These are phyloP conservation scores for Citrus cavaleriei DNA, from an alignment of 345 rosid genomes.

Conservation along the genomic window DNA sequence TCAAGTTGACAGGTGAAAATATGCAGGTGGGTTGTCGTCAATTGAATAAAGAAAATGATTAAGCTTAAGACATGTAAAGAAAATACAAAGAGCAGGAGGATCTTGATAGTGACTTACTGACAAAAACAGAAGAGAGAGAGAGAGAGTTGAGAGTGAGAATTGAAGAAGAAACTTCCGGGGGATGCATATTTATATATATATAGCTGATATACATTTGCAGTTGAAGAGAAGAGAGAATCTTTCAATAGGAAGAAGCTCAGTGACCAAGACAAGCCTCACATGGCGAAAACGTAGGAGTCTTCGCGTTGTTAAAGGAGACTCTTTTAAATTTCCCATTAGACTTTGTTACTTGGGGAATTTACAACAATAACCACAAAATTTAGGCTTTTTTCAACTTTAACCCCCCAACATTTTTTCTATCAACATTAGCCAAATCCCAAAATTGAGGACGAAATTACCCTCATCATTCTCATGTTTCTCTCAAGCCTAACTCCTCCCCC, in stretches of 20 bases:
- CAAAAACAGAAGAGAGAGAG: conserved; percentile 9
- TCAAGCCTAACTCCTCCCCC: too few relatives aligned
- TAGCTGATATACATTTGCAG: neutral
- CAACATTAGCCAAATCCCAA: too few relatives aligned
- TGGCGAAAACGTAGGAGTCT: conserved; percentile 41
- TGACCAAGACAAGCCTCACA: conserved; percentile 54
- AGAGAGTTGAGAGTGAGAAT: too few relatives aligned
- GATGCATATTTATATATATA: neutral
- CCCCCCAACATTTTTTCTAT: too few relatives aligned
- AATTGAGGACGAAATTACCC: too few relatives aligned
- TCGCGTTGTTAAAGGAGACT: conserved; percentile 27
- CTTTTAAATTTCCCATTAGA: conserved; percentile 14
- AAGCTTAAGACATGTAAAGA: neutral
- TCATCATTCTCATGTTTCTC: too few relatives aligned
- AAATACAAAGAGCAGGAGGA: neutral
- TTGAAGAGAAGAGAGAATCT: conserved; percentile 22
- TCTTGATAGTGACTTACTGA: conserved; percentile 17
- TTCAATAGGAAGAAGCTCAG: conserved; percentile 32
- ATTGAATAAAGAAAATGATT: neutral
- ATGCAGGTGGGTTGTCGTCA: neutral
- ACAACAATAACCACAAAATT: too few relatives aligned
- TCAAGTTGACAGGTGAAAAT: neutral
- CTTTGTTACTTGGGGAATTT: neutral
- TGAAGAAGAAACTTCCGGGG: conserved; percentile 25
- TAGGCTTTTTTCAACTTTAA: too few relatives aligned